Conservation (phyloP, 1,284 basidiomycete species). For the Trichosporon sp. region DNA sequence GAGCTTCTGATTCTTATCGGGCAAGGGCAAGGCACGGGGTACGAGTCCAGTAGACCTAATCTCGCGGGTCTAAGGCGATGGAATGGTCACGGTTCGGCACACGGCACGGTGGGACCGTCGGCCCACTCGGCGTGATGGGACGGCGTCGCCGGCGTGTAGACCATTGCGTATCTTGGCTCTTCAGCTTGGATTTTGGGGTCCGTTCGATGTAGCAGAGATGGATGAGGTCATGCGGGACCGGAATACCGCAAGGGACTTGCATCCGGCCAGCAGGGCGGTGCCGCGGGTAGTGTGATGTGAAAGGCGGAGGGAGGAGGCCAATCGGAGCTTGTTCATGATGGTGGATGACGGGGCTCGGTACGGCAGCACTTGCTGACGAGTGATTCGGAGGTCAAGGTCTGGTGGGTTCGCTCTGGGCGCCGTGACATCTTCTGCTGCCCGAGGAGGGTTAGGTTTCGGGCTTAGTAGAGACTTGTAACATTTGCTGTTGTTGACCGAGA, state of each 20-base stretch:
- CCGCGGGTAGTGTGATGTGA: background rate
- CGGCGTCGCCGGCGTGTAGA: background rate
- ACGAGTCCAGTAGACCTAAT: background rate
- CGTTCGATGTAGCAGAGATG: background rate
- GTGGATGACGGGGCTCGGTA: background rate
- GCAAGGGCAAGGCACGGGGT: background rate
- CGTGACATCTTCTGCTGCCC: too few species aligned
- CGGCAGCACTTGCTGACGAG: too few species aligned
- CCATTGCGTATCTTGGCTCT: too few species aligned
- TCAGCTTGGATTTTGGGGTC: too few species aligned
- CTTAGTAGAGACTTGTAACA: too few species aligned
- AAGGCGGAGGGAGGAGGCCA: background rate
- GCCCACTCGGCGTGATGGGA: background rate
- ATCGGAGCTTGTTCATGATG: background rate
- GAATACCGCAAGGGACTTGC: background rate
- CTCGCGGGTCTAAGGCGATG: background rate
- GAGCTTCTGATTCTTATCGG: background rate
- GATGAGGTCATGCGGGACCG: background rate
- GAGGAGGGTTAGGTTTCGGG: too few species aligned
- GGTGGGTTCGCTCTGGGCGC: too few species aligned
- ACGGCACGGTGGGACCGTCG: background rate
- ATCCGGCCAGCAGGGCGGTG: background rate
- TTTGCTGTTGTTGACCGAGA: too few species aligned
- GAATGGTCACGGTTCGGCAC: too few species aligned
- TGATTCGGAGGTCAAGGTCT: too few species aligned